phyloP scores from a whole-genome alignment of 2,329 filamentous ascomycete species.

The Didymella glomerata region DNA sequence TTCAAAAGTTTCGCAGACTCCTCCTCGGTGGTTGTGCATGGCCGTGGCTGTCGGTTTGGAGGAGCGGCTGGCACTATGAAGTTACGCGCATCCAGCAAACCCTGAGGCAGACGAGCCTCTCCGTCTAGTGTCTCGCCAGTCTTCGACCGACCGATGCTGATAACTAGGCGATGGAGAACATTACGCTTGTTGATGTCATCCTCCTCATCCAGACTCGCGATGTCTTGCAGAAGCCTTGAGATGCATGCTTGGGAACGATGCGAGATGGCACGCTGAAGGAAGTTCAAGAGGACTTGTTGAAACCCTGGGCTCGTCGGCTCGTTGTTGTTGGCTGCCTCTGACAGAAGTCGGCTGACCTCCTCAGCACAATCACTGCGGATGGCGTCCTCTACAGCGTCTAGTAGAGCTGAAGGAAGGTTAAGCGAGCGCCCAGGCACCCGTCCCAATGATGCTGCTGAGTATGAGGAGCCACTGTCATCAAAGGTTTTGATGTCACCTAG shows the following conservation, averaged over 20 bases:
- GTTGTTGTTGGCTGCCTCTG: conserved; percentile 64
- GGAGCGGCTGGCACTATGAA: conserved; percentile 83
- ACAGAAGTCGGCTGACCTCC: conserved; percentile 64
- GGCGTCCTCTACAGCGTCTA: conserved; percentile 76
- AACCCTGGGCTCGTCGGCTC: conserved; percentile 59
- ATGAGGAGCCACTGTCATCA: conserved; percentile 77
- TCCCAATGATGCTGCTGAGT: conserved; percentile 74
- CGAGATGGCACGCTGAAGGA: conserved; percentile 80
- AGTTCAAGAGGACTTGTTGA: conserved; percentile 77
- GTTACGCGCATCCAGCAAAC: conserved; percentile 66
- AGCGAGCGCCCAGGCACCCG: conserved; percentile 78
- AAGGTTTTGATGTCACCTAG: conserved; percentile 79
- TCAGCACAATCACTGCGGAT: conserved; percentile 73
- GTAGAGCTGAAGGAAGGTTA: conserved; percentile 71
- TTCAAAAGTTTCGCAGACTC: conserved; percentile 67
- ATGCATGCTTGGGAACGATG: conserved; percentile 74
- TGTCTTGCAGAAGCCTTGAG: conserved; percentile 71
- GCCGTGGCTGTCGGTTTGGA: conserved; percentile 68
- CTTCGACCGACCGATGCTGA: conserved; percentile 83
- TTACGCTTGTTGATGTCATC: conserved; percentile 96
- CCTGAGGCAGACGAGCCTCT: conserved; percentile 62
- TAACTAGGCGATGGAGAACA: conserved; percentile 89
- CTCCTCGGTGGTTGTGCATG: conserved; percentile 72
- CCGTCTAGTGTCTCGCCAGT: conserved; percentile 58
- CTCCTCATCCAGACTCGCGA: conserved; percentile 79